Conservation (phyloP, 768 basidiomycete genomes). For the Auriscalpium microsporum region DNA sequence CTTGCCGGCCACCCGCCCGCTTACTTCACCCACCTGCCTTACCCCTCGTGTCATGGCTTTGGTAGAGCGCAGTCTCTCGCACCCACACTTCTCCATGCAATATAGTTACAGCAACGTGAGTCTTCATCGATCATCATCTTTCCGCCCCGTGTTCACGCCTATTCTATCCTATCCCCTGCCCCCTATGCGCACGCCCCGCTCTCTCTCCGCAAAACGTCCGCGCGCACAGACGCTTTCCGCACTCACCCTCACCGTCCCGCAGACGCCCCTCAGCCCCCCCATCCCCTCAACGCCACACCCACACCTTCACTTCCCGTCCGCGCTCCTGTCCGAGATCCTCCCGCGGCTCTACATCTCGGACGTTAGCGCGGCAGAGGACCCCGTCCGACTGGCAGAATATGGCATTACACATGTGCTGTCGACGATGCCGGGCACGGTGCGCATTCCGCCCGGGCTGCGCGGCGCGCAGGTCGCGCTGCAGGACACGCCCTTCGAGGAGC, state of each 20-base stretch:
- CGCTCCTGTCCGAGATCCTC: constrained; percentile 53
- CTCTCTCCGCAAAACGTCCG: constrained; percentile 8
- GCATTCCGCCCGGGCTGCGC: constrained; percentile 29
- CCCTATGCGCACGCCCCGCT: constrained; percentile 6
- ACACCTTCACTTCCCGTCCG: constrained; percentile 21
- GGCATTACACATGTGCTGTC: constrained; percentile 73
- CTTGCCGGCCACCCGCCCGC: not conserved
- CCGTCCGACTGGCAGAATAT: constrained; percentile 42
- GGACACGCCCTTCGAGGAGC: constrained; percentile 68
- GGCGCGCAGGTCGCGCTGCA: constrained; percentile 49
- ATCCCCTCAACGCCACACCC: constrained; percentile 15
- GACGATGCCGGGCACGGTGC: constrained; percentile 46
- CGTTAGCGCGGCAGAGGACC: constrained; percentile 63
- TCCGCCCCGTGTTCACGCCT: not conserved
- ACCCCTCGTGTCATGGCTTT: constrained; percentile 12
- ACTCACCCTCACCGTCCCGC: constrained; percentile 4
- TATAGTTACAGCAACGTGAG: constrained; percentile 16
- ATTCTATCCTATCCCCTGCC: not conserved
- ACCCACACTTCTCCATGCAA: constrained; percentile 7
- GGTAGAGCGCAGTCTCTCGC: constrained; percentile 9
- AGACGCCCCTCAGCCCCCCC: not conserved
- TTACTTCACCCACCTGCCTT: not conserved
- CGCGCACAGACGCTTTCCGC: constrained; percentile 9
- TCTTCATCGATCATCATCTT: not conserved
- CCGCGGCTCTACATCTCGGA: constrained; percentile 67